Evolutionary conservation across 306 rosid species (phyloP), one percentile per base, ranked within the genome.

Genomic region (Vigna trinervia): DNA sequence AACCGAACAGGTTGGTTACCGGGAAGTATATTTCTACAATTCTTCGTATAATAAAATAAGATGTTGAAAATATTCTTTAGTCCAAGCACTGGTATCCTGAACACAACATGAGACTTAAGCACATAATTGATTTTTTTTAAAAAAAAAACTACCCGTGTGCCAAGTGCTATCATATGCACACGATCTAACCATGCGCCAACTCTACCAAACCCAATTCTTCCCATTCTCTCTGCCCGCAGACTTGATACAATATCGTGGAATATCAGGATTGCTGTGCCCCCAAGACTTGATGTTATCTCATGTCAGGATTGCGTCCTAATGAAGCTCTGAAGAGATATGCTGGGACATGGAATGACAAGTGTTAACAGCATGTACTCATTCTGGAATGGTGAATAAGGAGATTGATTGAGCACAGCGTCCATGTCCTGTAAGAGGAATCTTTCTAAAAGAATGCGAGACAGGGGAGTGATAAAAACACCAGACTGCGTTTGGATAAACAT

Each of bases 151-250:
- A 26, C 3, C 1, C 28, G 2, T 26, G 69, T 22, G 62, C 28
- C 22, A 56, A 22, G 15, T 87, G 46, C 68, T 77, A 78, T 60
- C 48, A 82, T 87, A 87, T 60, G 41, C 68, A 2, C 9, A 64
- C 39, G 71, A 80, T 36, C 83, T 82, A 13, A 62, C 85, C 47
- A 77, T 87, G 90, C 73, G 85, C 52, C 82, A 85, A 12, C 57
- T 82, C 2, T 77, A 57, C 46, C 84, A 87, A 56, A 41, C 85
- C 69, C 85, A 87, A 47, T 12, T 80, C 28, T 20, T 74, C 12
- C 36, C 79, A 59, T 79, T 74, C 32, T 85, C 8, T 26, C 19
- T 23, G 7, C 61, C n/a, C 62, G n/a, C 1, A 13, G 14, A 57
- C 62, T 22, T 57, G 10, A 2, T 51, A n/a, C 12, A 15, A 22